A percentile compares a stretch with the other conserved stretches of the same genome.
phyloP scores from a whole-genome alignment of 352 stramenopile species.

The Globisporangium alternatum region DNA sequence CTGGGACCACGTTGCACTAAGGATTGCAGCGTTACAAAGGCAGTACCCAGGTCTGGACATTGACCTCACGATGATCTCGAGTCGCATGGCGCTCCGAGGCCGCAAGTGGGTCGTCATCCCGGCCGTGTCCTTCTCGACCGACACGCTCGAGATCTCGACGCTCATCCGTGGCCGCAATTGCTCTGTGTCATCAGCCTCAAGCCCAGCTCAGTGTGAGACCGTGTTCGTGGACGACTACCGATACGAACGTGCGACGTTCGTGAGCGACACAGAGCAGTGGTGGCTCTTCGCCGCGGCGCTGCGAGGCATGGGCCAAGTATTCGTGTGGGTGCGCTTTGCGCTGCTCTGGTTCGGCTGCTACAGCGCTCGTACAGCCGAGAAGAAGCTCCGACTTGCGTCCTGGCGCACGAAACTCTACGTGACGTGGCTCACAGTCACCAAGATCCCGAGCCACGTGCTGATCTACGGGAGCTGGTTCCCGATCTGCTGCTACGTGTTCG shows the following conservation, averaged over 20 bases:
- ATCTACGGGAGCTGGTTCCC: slow-evolving; percentile 42
- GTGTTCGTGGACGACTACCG: slow-evolving; percentile 47
- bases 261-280: slow-evolving; percentile 36
- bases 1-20: slow-evolving; percentile 30
- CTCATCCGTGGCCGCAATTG: slow-evolving; percentile 26
- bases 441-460: slow-evolving; percentile 29
- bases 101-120: slow-evolving; percentile 11
- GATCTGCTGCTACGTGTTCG: slow-evolving; percentile 26
- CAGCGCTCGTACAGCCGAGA: slow-evolving; percentile 14
- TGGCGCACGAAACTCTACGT: slow-evolving; percentile 4
- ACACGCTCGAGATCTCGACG: slow-evolving; percentile 31
- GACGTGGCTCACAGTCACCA: slow-evolving; percentile 16
- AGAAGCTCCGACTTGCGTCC: not conserved
- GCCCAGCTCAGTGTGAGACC: not conserved
- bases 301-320: slow-evolving; percentile 29
- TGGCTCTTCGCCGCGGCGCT: slow-evolving; percentile 21
- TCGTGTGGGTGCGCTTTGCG: slow-evolving; percentile 41
- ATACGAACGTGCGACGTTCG: slow-evolving; percentile 42
- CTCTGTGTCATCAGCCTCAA: not conserved
- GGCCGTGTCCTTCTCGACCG: not conserved
- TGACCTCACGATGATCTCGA: slow-evolving; percentile 25
- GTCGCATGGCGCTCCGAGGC: slow-evolving; percentile 17
- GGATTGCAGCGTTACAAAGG: slow-evolving; percentile 19
- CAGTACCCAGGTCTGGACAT: slow-evolving; percentile 28
- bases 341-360: slow-evolving; percentile 25